Evolutionary conservation across 345 rosid species (phyloP), one percentile per base, ranked within the genome.

Genomic region (Arabidopsis suecica): DNA sequence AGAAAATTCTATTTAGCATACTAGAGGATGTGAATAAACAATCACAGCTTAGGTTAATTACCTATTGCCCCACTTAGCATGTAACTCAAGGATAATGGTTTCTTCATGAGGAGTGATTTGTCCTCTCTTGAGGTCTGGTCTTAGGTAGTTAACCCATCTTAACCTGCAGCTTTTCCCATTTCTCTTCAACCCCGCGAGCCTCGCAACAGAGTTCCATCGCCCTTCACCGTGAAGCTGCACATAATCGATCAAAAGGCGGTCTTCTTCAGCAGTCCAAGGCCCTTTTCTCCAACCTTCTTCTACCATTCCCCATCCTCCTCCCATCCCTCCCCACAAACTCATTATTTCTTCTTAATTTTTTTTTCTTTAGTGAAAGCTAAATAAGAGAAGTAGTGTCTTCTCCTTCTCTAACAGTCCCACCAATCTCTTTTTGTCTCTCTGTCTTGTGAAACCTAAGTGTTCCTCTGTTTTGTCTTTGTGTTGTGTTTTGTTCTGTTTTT

Each of bases 31-130:
- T 30, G 53, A 69, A 11, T 28, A 49, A 65, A 53, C 23, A 14
- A 62, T 48, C 34, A 54, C 8, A 20, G 30, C 6, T 55, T 16
- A 12, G 14, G 3, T 5, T 42, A 16, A 9, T 73, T 82, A 89
- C 98, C 96, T 89, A 84, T 93, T 93, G 3, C 97, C 98, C 97
- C 97, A 93, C 60, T 86, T 83, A 61, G 96, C 93, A 85, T 93
- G 98, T 22, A 91, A 79, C 79, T 93, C 98, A 6, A 91, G 80
- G 65, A 93, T 93, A 50, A 91, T 86, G 63, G 81, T 83, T 77
- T 91, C 97, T 76, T 93, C 98, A 48, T 88, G 88, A n/a, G 96
- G 96, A 18, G 98, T 93, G 51, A 93, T 91, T 57, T 86, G 97
- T 0, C 98, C 98, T 55, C 91, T 91, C 87, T 93, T 93, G 33